Evolutionary conservation across 1,284 basidiomycete species (phyloP).

Genomic region (Papiliotrema flavescens): DNA sequence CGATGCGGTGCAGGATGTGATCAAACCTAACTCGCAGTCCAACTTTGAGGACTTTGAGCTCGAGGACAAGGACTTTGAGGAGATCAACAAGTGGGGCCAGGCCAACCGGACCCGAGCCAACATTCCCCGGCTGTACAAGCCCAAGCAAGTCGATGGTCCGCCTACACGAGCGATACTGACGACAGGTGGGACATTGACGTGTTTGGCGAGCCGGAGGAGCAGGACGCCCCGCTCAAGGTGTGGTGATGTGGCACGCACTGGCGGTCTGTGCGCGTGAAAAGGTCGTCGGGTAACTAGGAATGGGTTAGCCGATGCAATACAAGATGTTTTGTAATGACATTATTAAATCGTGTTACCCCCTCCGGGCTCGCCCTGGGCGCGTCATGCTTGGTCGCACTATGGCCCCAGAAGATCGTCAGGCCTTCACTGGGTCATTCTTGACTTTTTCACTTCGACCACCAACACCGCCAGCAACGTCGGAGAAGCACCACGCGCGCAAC

Average conservation of each 20-base stretch:
- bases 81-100: slow-evolving; percentile 57
- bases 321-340: too few species aligned
- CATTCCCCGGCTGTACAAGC: slow-evolving; percentile 60
- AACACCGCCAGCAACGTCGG: too few species aligned
- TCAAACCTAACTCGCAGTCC: slow-evolving; percentile 40
- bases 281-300: too few species aligned
- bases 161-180: background rate
- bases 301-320: too few species aligned
- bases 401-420: too few species aligned
- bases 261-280: too few species aligned
- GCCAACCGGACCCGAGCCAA: slow-evolving; percentile 59
- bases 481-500: too few species aligned
- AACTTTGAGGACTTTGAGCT: slow-evolving; percentile 70
- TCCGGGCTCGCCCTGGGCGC: too few species aligned
- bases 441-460: too few species aligned
- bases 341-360: too few species aligned
- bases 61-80: slow-evolving; percentile 60
- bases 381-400: too few species aligned
- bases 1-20: background rate
- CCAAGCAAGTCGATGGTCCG: slow-evolving; percentile 21
- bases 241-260: slow-evolving; percentile 15
- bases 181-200: slow-evolving; percentile 64
- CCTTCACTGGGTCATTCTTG: too few species aligned
- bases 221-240: slow-evolving; percentile 51
- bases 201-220: slow-evolving; percentile 63